phyloP scores from a whole-genome alignment of 352 stramenopile species.

The Globisporangium acanthophoron region DNA sequence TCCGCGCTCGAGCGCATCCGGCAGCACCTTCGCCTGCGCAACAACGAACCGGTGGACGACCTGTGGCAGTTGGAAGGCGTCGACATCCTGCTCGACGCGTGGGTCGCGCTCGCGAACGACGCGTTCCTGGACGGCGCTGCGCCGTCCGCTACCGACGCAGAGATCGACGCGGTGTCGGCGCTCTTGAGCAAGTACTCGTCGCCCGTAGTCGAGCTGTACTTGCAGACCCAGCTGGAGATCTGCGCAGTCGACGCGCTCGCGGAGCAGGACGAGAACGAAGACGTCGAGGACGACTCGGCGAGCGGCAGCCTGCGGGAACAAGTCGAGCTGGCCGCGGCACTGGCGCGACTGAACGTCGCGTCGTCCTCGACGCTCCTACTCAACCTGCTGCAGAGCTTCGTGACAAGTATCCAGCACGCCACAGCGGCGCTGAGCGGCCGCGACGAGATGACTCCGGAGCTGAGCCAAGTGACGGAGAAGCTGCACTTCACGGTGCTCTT shows the following conservation, averaged over 20 bases:
- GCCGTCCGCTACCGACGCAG: conserved; percentile 7
- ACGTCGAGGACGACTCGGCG: conserved; percentile 75
- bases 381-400: conserved; percentile 57
- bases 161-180: conserved; percentile 29
- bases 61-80: conserved; percentile 83
- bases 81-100: conserved; percentile 76
- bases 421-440: conserved; percentile 35
- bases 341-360: conserved; percentile 58
- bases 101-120: conserved; percentile 66
- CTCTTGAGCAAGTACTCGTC: conserved; percentile 53
- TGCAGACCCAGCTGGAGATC: conserved; percentile 71
- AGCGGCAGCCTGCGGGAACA: conserved; percentile 50
- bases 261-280: conserved; percentile 77
- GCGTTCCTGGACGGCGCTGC: conserved; percentile 30
- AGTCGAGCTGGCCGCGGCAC: conserved; percentile 60
- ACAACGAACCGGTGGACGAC: conserved; percentile 50
- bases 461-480: conserved; percentile 73
- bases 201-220: conserved; percentile 66
- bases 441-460: conserved; percentile 42
- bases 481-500: conserved; percentile 81
- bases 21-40: conserved; percentile 38
- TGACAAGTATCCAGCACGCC: conserved; percentile 38
- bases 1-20: conserved; percentile 62
- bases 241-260: conserved; percentile 56
- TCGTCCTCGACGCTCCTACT: conserved; percentile 49